phyloP scores from a whole-genome alignment of 306 rosid species.

The Cucurbita pepo region DNA sequence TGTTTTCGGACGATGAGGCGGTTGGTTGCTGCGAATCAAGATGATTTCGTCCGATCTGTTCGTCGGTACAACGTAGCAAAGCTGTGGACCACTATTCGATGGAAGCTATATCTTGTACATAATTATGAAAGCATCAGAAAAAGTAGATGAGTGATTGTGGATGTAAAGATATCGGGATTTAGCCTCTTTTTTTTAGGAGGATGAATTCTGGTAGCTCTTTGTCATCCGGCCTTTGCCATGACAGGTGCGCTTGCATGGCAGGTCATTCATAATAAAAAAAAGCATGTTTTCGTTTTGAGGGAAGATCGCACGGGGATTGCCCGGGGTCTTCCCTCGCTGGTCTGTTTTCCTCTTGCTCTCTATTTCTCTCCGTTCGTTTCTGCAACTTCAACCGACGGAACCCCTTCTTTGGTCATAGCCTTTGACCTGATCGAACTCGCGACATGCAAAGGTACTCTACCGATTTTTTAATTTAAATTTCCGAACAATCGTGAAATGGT shows the following conservation, averaged over 20 bases:
- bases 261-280: constrained; percentile 61
- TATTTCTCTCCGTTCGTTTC: not conserved
- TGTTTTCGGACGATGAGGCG: not conserved
- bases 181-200: not conserved
- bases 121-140: not conserved
- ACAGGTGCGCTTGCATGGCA: constrained; percentile 99
- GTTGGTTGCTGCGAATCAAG: not conserved
- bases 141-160: constrained; percentile 12
- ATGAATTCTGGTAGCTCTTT: constrained; percentile 16
- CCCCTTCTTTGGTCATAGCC: not conserved
- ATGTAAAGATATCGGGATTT: constrained; percentile 36
- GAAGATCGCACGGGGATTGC: constrained; percentile 72
- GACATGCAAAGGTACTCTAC: not conserved
- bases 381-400: not conserved
- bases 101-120: not conserved
- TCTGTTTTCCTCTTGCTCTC: constrained; percentile 19
- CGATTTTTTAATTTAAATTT: not conserved
- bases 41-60: too few relatives aligned
- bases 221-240: constrained; percentile 99
- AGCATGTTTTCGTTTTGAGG: constrained; percentile 25
- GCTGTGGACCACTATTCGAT: not conserved
- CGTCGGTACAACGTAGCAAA: not conserved
- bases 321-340: constrained; percentile 56
- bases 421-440: not conserved
- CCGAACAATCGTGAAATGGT: not conserved